Percentiles rank a stretch among this genome's conserved stretches.
Evolutionary conservation across 495 filamentous ascomycete genomes (phyloP).

Genomic region (Penicillium lividum): DNA sequence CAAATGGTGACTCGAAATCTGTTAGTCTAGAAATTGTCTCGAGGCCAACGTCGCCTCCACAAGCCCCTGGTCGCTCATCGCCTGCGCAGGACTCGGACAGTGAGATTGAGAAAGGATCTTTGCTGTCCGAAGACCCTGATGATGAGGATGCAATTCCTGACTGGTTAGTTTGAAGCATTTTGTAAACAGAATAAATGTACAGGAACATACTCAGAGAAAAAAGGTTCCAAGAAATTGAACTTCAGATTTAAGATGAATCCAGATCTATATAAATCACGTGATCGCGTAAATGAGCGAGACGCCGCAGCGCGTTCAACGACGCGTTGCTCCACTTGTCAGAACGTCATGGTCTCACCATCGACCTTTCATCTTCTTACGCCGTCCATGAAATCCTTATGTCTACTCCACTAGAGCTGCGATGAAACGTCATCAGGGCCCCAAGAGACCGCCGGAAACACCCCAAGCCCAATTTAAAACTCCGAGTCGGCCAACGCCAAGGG

Average conservation of each 20-base stretch:
- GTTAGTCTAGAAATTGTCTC: constrained; percentile 31
- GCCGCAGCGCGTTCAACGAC: background rate
- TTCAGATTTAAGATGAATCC: background rate
- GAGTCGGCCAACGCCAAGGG: constrained; percentile 22
- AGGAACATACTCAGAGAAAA: background rate
- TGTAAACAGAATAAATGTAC: background rate
- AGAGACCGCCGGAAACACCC: constrained; percentile 20
- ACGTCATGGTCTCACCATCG: constrained; percentile 16
- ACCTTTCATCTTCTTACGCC: background rate
- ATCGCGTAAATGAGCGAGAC: constrained; percentile 7
- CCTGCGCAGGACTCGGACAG: constrained; percentile 30
- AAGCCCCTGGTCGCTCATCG: constrained; percentile 9
- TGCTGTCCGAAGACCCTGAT: constrained; percentile 64
- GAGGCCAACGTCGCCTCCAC: constrained; percentile 18
- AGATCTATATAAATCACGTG: constrained; percentile 7
- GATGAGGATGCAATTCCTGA: constrained; percentile 70
- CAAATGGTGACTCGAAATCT: constrained; percentile 24
- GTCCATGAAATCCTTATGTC: constrained; percentile 17
- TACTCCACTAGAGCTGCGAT: constrained; percentile 32
- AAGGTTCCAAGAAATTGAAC: background rate
- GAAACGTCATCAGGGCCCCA: constrained; percentile 28
- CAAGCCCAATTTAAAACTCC: constrained; percentile 30
- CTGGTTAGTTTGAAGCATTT: constrained; percentile 49
- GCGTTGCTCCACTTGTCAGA: constrained; percentile 14
- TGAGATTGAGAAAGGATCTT: constrained; percentile 43